Base-by-base conservation (phyloP, 345 rosid species). In the Physaria fendleri region DNA sequence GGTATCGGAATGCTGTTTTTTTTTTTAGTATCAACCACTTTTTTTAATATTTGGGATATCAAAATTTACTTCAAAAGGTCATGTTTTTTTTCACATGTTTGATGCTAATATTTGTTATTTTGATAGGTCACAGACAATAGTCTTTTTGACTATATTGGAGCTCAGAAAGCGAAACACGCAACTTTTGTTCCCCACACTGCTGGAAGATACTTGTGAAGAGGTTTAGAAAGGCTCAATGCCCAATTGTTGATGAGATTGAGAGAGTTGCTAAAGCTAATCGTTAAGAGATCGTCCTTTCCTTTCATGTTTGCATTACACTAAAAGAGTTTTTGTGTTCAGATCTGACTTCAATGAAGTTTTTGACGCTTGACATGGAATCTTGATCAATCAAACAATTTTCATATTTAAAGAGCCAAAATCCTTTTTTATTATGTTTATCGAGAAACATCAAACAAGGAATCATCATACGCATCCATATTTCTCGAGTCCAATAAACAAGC, bases 191-290 rank as follows among this genome's bases (percentile, higher is more conserved):
- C 98, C 2, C 96, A 91, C 82, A 91, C 98, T 13, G 90, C 96
- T 57, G 96, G 96, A 24, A 74, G 98, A 75, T 91, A 90, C 81
- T 87, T 0, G 90, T 79, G 12, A 88, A 91, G 74, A 83, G 98
- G 9, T 91, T 91, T 83, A 79, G 98, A 60, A 91, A 91, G 76
- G 96, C 98, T 10, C 96, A 91, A 21, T 91, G 98, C 79, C 98
- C 96, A 4, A 85, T 91, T 28, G 85, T 88, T 3, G 37, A 92
- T 59, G 98, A 88, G 72, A 82, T 92, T 15, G 98, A 92, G 65
- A 81, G 98, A 80, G 98, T 92, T 75, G 98, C 98, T 0, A 92
- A 92, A 82, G 98, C 98, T 22, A 92, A 92, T 45, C 98, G 98
- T 80, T 92, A 59, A 86, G 71, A 66, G n/a, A 8, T 13, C 62